Evolutionary conservation across 148 eudicot genomes (phyloP).

Genomic region (Persicaria tinctoria): DNA sequence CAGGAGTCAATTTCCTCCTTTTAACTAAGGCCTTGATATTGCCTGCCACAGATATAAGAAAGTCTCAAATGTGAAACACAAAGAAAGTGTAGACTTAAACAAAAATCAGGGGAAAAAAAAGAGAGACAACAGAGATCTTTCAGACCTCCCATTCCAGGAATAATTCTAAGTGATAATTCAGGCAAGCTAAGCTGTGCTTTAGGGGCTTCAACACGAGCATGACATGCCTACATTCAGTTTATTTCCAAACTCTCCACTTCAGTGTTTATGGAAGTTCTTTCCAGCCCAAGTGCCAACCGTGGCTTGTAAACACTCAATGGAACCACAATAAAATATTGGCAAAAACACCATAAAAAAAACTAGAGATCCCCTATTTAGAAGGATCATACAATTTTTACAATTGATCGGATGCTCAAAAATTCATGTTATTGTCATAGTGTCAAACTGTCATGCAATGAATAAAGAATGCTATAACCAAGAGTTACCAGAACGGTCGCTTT

Average conservation of each 20-base stretch:
- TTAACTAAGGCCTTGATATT: conserved; percentile 64
- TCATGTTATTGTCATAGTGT: too few species aligned
- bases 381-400: too few species aligned
- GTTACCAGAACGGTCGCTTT: conserved; percentile 26
- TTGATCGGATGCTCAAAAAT: too few species aligned
- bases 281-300: too few species aligned
- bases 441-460: too few species aligned
- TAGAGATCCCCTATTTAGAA: too few species aligned
- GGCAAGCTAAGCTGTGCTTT: conserved; percentile 85
- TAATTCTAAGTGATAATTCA: conserved; percentile 78
- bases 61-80: background rate
- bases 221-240: conserved; percentile 56
- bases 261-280: too few species aligned
- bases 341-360: too few species aligned
- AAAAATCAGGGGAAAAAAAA: background rate
- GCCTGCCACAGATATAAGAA: conserved; percentile 36
- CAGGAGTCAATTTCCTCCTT: conserved; percentile 60
- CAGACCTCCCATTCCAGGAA: conserved; percentile 88
- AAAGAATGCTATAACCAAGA: too few species aligned
- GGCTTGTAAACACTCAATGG: too few species aligned
- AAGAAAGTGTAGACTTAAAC: background rate
- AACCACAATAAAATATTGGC: too few species aligned
- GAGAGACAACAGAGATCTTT: background rate
- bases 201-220: conserved; percentile 80
- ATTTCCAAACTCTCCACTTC: background rate